Base-by-base conservation (phyloP, 129 eudicot species). In the Flaveria brownii region DNA sequence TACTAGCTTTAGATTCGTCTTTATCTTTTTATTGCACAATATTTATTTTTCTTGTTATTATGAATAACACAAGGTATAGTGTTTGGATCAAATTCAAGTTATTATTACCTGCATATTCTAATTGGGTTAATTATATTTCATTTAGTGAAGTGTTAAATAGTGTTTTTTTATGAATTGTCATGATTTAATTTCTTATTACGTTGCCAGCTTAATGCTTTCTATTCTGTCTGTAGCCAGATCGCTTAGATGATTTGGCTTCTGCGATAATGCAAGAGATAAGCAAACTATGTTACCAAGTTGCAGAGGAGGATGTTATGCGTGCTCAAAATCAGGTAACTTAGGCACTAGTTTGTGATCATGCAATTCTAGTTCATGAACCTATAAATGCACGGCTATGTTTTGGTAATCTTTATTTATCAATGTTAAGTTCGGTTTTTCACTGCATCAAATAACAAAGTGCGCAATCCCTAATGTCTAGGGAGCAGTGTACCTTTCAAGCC, bases 231-330 rank as follows among this genome's bases (percentile, higher is more conserved):
- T 84, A 93, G 98, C 88, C 96, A 15, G 88, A 85, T 75, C 78
- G 88, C 79, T 80, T 90, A 82, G 90, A 83, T 43, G 98, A 92
- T 80, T 81, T 92, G 73, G 86, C 90, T 68, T 93, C 83, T 82
- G 88, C 88, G 2, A 87, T 93, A 62, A 93, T 93, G 98, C 82
- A 86, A 45, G 92, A 88, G 86, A 39, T 90, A 8, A 84, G 82
- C 81, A 90, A 88, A 76, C 70, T 93, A 59, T 88, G 95, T 66
- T 87, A 93, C 39, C 82, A 82, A 20, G 92, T 90, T 30, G 73
- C 87, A 39, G 92, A 84, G 41, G 98, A 81, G 28, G 98, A 90
- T 71, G 92, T 92, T 52, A 86, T 72, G 47, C 94, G 98, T 77
- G 98, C 96, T 75, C 78, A 84, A 71, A 92, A 92, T 79, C 85